A percentile compares a stretch with the other conserved stretches of the same genome.
Evolutionary conservation across 2,329 filamentous ascomycete species (phyloP).

Genomic region (Trichoderma oligosporum): DNA sequence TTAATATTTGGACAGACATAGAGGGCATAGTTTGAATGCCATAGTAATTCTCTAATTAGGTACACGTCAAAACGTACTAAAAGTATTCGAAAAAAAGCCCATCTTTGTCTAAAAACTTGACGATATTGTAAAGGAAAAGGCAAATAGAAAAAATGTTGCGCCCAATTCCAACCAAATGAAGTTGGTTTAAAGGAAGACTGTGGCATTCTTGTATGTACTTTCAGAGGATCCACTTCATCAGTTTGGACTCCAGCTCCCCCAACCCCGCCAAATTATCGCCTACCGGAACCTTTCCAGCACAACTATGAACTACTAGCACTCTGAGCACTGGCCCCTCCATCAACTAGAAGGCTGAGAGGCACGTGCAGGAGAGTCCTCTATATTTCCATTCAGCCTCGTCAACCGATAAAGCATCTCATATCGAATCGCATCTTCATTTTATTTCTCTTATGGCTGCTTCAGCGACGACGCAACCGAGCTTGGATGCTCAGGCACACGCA

Average conservation of each 20-base stretch:
- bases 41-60: no score
- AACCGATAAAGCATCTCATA: background rate
- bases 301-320: background rate
- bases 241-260: background rate
- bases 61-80: no score
- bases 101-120: no score
- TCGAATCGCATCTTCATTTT: background rate
- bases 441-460: slow-evolving; percentile 9
- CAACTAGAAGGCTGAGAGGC: slow-evolving; percentile 17
- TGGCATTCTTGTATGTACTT: background rate
- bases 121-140: no score
- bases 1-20: no score
- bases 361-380: slow-evolving; percentile 10
- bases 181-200: no score
- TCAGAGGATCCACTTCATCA: background rate
- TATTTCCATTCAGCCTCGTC: slow-evolving; percentile 15
- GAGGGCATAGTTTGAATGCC: no score
- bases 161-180: no score
- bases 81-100: no score
- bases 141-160: no score
- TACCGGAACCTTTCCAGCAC: background rate
- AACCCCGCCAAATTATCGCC: slow-evolving; percentile 8
- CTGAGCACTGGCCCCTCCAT: slow-evolving; percentile 13
- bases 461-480: slow-evolving; percentile 7
- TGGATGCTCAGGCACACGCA: slow-evolving; percentile 9